phyloP scores from a whole-genome alignment of 768 basidiomycete genomes.

The Trametes maxima region DNA sequence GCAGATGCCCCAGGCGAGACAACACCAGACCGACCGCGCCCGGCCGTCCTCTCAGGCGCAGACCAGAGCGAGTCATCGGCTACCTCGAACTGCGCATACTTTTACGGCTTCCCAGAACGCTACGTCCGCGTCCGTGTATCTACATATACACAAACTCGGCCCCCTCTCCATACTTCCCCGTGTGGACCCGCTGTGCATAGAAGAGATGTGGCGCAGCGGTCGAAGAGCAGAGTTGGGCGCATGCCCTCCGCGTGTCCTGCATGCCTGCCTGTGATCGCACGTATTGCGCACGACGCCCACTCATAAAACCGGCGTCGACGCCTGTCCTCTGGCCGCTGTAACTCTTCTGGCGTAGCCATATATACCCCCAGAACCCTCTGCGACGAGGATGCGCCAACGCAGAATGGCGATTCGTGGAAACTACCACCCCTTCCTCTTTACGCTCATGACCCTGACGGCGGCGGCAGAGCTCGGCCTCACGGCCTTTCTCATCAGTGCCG shows the following conservation, averaged over 20 bases:
- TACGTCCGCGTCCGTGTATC: no score
- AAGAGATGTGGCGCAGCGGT: not conserved
- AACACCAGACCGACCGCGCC: no score
- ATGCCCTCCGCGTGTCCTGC: conserved; percentile 23
- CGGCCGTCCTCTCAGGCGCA: no score
- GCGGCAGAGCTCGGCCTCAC: conserved; percentile 76
- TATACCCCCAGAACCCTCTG: conserved; percentile 16
- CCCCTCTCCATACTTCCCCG: no score
- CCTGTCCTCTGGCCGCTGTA: not conserved
- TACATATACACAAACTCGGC: no score
- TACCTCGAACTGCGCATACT: no score
- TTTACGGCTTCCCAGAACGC: no score
- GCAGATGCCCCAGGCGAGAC: no score
- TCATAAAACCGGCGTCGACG: conserved; percentile 1
- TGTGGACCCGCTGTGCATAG: not conserved
- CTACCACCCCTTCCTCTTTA: conserved; percentile 39
- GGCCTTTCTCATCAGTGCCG: conserved; percentile 70
- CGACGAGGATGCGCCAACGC: conserved; percentile 21
- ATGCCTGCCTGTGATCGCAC: conserved; percentile 16
- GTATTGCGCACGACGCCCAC: conserved; percentile 9
- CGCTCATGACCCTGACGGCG: conserved; percentile 64
- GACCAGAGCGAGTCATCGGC: no score
- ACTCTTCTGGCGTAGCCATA: conserved; percentile 8
- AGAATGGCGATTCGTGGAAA: conserved; percentile 20
- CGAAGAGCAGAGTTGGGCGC: conserved; percentile 4